Conservation (phyloP, 139 green algal genomes). For the Picochlorum sp. region DNA sequence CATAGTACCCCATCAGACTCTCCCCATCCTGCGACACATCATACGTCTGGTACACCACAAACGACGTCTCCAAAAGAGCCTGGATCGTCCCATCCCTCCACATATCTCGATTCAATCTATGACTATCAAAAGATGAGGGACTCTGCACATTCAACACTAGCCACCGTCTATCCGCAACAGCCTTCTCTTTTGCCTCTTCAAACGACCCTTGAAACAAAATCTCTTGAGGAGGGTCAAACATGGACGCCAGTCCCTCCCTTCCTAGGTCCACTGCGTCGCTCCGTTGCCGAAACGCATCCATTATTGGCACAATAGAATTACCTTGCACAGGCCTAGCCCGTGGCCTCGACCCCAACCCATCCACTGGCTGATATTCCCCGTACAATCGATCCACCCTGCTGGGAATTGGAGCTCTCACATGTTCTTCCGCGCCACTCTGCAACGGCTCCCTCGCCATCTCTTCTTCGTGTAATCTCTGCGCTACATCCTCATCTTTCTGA, state of each 20-base stretch:
- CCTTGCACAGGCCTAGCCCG: conserved; percentile 6
- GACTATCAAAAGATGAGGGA: conserved; percentile 59
- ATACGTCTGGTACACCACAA: conserved; percentile 69
- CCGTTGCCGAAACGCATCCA: conserved; percentile 47
- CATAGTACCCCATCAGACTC: conserved; percentile 49
- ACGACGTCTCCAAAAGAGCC: conserved; percentile 47
- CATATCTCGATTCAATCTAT: conserved; percentile 76
- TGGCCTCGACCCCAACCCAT: not conserved
- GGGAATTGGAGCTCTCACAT: conserved; percentile 39
- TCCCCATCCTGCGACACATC: conserved; percentile 34
- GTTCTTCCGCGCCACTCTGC: conserved; percentile 2
- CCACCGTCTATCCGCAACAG: conserved; percentile 17
- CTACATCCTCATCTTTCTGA: conserved; percentile 3
- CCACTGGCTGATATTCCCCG: conserved; percentile 19
- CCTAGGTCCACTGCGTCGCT: not conserved
- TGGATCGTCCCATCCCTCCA: conserved; percentile 58
- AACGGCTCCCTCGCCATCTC: not conserved
- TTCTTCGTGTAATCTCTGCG: not conserved
- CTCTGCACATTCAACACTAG: conserved; percentile 71
- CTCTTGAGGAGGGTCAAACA: conserved; percentile 55
- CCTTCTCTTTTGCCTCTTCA: conserved; percentile 33
- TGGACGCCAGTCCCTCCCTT: conserved; percentile 23
- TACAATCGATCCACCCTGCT: conserved; percentile 46
- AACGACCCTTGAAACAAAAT: conserved; percentile 50
- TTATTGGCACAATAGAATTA: conserved; percentile 13